Evolutionary conservation across 441 rosid species (phyloP), one percentile per base, ranked within the genome.

Genomic region (Adansonia grandidieri): DNA sequence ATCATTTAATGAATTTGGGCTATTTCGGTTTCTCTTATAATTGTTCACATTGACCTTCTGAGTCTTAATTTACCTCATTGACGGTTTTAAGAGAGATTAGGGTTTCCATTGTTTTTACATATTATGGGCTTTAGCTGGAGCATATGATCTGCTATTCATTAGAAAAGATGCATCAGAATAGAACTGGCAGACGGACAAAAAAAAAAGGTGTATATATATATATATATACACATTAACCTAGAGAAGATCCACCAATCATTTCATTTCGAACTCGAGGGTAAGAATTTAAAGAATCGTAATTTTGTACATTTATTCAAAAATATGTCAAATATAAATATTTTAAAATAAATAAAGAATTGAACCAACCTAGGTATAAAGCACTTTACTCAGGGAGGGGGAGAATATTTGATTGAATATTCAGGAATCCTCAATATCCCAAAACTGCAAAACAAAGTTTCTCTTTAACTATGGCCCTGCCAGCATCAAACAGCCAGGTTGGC

Each of bases 361-460:
- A 28, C 2, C 32, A 28, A 28, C 1, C 32, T 28, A 28, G 32
- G 1, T 28, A 32, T 32, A 32, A 32, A 32, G 37, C 37, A 32
- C 37, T 32, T 32, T 32, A 32, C 37, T 32, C 37, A 32, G 37
- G 37, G 37, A 32, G 37, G 4, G 37, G 37, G 61, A 10, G 53
- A 44, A 67, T 67, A 44, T 45, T 10, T 19, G 68, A 64, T 64
- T 64, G 69, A 64, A 63, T 63, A 32, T 50, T 69, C 40, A 32
- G 11, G 60, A 22, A 50, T 71, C 42, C 10, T 11, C 45, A 11
- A 71, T 28, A 56, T 45, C 24, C 8, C 24, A 44, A 22, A 19
- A 14, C 9, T 47, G 37, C 37, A 19, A 6, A 45, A 57, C 0
- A 42, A 7, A 8, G 24, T 6, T 13, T 13, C 13, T 58, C 6